Percentiles rank a stretch among this genome's conserved stretches.
These are phyloP conservation scores for Miscanthus lutarioriparius DNA, from an alignment of 176 grass and related monocot species.

Conservation along the genomic window DNA sequence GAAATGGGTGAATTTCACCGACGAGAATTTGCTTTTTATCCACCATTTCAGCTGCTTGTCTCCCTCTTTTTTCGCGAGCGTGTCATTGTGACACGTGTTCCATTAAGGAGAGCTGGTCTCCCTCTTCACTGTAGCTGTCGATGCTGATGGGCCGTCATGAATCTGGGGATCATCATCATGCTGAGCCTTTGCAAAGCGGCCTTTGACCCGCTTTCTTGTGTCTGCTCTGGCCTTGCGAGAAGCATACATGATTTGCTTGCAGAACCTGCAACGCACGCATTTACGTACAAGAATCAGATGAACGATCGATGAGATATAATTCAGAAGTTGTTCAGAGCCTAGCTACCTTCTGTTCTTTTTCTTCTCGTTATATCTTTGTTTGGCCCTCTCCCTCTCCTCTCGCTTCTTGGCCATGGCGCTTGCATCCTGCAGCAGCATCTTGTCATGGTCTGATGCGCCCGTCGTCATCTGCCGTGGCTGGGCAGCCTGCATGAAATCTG, in stretches of 20 bases:
- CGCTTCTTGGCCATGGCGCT: constrained; percentile 9
- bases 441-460: too few relatives aligned
- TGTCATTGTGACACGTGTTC: too few relatives aligned
- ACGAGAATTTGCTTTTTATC: background rate
- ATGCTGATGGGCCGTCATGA: too few relatives aligned
- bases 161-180: background rate
- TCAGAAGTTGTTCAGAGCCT: too few relatives aligned
- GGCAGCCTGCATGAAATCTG: background rate
- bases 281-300: too few relatives aligned
- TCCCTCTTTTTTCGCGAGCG: too few relatives aligned
- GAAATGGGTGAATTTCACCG: too few relatives aligned
- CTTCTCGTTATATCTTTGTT: constrained; percentile 52
- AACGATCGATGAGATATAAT: too few relatives aligned
- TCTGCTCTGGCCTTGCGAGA: constrained; percentile 51
- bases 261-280: constrained; percentile 14
- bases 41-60: background rate
- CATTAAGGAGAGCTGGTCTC: too few relatives aligned
- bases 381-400: constrained; percentile 53
- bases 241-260: constrained; percentile 49
- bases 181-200: constrained; percentile 47
- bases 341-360: constrained; percentile 43
- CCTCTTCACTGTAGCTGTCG: background rate
- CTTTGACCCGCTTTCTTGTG: constrained; percentile 38
- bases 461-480: background rate
- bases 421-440: background rate